A percentile compares a stretch with the other conserved stretches of the same genome.
Evolutionary conservation across 148 eudicot genomes (phyloP).

Genomic region (Vaccinium corymbosum): DNA sequence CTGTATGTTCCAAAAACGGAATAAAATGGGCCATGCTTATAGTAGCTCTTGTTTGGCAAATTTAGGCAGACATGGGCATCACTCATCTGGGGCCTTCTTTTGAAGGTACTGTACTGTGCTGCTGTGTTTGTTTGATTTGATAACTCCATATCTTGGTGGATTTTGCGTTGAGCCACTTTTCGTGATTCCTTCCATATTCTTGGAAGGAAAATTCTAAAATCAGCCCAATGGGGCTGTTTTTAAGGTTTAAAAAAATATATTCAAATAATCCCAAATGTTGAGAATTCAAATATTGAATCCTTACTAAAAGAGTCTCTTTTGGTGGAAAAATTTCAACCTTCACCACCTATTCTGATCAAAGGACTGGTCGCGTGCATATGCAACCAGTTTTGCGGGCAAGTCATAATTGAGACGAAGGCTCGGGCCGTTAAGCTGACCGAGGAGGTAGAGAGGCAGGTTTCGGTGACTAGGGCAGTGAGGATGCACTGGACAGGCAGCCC

Average conservation of each 20-base stretch:
- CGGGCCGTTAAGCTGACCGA: conserved; percentile 78
- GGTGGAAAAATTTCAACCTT: conserved; percentile 54
- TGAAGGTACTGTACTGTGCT: background rate
- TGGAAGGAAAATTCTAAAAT: no score
- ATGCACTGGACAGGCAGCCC: conserved; percentile 99
- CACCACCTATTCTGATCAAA: conserved; percentile 76
- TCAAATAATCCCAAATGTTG: conserved; percentile 61
- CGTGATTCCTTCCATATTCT: background rate
- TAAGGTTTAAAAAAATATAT: no score
- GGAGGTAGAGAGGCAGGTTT: conserved; percentile 65
- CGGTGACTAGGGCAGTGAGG: conserved; percentile 60
- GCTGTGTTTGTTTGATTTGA: background rate
- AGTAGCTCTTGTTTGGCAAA: conserved; percentile 6
- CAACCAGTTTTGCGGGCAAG: conserved; percentile 96
- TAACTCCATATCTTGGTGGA: background rate
- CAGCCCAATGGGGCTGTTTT: no score
- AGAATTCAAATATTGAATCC: conserved; percentile 66
- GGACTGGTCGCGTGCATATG: conserved; percentile 92
- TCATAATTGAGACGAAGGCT: conserved; percentile 86
- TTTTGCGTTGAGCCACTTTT: conserved; percentile 1
- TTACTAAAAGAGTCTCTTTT: conserved; percentile 72
- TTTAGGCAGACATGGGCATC: conserved; percentile 11
- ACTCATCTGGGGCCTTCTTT: background rate
- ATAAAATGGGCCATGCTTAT: background rate
- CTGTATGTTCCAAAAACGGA: conserved; percentile 15